Evolutionary conservation across 2,329 filamentous ascomycete species (phyloP).

Genomic region (Fusarium goolgardi): DNA sequence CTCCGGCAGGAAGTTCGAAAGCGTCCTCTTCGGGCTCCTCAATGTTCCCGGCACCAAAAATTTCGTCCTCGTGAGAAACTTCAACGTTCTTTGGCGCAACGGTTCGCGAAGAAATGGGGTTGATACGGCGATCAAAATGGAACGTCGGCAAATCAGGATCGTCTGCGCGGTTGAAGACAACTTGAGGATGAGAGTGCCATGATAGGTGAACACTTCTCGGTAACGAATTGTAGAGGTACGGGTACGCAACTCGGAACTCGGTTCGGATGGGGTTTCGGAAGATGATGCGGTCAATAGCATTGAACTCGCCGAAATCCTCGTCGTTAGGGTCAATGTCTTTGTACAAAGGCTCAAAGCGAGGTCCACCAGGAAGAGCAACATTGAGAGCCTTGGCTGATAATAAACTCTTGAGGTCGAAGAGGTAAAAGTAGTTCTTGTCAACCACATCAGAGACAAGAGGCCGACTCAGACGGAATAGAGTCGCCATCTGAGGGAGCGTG

Average conservation of each 20-base stretch:
- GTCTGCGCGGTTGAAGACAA: slow-evolving; percentile 89
- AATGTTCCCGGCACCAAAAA: slow-evolving; percentile 85
- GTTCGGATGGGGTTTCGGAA: slow-evolving; percentile 95
- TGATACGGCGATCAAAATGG: slow-evolving; percentile 97
- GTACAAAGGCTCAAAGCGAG: slow-evolving; percentile 95
- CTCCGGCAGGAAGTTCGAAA: slow-evolving; percentile 82
- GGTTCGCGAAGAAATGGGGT: slow-evolving; percentile 94
- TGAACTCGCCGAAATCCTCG: slow-evolving; percentile 99
- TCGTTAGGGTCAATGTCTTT: slow-evolving; percentile 99
- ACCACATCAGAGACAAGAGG: slow-evolving; percentile 91
- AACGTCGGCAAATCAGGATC: slow-evolving; percentile 92
- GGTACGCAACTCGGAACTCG: slow-evolving; percentile 94
- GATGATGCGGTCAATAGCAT: slow-evolving; percentile 98
- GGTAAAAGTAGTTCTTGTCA: slow-evolving; percentile 97
- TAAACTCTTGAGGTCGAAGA: slow-evolving; percentile 96
- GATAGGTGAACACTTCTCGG: slow-evolving; percentile 92
- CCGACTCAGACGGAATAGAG: slow-evolving; percentile 89
- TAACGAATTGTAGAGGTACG: slow-evolving; percentile 95
- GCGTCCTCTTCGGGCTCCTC: slow-evolving; percentile 81
- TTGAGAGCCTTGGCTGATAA: slow-evolving; percentile 97
- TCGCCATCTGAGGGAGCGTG: slow-evolving; percentile 93
- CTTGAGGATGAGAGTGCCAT: slow-evolving; percentile 94
- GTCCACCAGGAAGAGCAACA: slow-evolving; percentile 96
- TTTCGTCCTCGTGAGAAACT: slow-evolving; percentile 89
- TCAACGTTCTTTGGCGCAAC: slow-evolving; percentile 96